Conservation (phyloP, 2,329 filamentous ascomycete genomes). For the Lachnellula occidentalis region DNA sequence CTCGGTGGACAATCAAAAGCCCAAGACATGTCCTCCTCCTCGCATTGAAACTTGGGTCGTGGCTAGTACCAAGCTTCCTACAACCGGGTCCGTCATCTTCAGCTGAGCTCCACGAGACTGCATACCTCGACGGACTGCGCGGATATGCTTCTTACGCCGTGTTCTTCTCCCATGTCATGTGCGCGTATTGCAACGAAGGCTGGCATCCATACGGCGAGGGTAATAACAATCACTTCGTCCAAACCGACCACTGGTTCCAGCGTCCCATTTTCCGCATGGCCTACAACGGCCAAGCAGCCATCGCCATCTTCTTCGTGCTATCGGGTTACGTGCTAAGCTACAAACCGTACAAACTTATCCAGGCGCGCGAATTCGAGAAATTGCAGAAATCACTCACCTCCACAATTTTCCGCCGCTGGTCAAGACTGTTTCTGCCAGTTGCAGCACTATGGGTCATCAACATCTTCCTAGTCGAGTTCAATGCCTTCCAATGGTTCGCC, state of each 20-base stretch:
- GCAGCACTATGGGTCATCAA: neutral
- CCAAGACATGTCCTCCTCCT: neutral
- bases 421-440: constrained; percentile 38
- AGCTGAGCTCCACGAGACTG: constrained; percentile 25
- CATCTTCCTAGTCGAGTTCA: constrained; percentile 2
- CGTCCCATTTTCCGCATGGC: constrained; percentile 37
- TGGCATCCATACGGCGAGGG: constrained; percentile 1
- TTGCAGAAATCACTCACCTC: constrained; percentile 36
- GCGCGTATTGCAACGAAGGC: neutral
- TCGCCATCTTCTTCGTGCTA: constrained; percentile 43
- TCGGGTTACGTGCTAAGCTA: constrained; percentile 41
- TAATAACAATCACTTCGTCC: neutral
- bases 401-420: constrained; percentile 38
- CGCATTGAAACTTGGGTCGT: neutral
- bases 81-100: neutral
- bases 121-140: constrained; percentile 41
- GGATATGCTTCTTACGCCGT: constrained; percentile 32
- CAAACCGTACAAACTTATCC: constrained; percentile 35
- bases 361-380: constrained; percentile 30
- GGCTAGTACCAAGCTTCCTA: neutral
- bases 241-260: constrained; percentile 32
- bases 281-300: constrained; percentile 37
- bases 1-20: neutral
- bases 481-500: neutral
- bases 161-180: neutral